phyloP scores from a whole-genome alignment of 352 stramenopile genomes.

The Pythium monospermum region DNA sequence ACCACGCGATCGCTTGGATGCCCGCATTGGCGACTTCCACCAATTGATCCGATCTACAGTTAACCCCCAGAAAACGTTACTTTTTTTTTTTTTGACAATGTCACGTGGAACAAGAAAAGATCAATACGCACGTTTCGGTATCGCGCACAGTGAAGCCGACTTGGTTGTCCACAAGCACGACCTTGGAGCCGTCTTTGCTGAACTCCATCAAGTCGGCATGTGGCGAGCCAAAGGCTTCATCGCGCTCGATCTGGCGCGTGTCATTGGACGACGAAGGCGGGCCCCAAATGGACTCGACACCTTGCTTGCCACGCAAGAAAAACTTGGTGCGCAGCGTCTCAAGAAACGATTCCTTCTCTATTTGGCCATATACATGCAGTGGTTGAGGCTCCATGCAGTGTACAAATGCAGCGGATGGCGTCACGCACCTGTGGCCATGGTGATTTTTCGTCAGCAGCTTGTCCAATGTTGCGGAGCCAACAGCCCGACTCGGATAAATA shows the following conservation, averaged over 20 bases:
- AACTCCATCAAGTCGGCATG: constrained; percentile 71
- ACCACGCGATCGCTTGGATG: constrained; percentile 78
- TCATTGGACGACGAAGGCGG: constrained; percentile 50
- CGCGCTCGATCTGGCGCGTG: constrained; percentile 38
- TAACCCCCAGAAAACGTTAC: no score
- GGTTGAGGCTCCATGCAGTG: no score
- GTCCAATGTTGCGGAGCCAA: not conserved
- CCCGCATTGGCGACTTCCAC: constrained; percentile 63
- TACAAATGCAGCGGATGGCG: no score
- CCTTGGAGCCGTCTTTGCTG: constrained; percentile 52
- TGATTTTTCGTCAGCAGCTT: not conserved
- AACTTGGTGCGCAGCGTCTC: constrained; percentile 67
- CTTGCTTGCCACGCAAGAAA: constrained; percentile 72
- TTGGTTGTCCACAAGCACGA: constrained; percentile 59
- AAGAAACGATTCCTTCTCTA: constrained; percentile 17
- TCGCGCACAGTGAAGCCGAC: constrained; percentile 63
- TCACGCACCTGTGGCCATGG: constrained; percentile 11
- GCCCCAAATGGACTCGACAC: constrained; percentile 76
- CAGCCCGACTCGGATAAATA: no score
- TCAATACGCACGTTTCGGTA: constrained; percentile 56
- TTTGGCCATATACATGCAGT: not conserved
- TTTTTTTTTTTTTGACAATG: no score
- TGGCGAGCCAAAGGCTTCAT: constrained; percentile 44
- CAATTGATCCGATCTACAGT: constrained; percentile 41
- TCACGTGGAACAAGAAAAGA: no score